phyloP scores from a whole-genome alignment of 2,329 filamentous ascomycete species.

The Pseudogymnoascus sp. region DNA sequence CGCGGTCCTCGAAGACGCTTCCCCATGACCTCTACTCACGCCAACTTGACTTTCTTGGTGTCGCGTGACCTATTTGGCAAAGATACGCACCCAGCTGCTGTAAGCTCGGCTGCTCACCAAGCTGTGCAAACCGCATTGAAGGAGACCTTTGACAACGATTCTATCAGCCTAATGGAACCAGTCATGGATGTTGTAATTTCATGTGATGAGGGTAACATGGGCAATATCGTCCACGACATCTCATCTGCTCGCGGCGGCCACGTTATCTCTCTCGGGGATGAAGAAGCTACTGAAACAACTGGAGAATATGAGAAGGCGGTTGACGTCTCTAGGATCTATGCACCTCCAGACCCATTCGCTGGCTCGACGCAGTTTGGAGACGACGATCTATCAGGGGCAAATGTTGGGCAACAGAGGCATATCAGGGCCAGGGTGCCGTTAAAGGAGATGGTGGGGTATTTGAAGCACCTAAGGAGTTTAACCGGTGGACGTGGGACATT shows the following conservation, averaged over 20 bases:
- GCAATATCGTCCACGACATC: constrained; percentile 74
- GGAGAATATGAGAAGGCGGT: constrained; percentile 35
- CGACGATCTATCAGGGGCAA: not conserved
- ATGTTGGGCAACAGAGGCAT: constrained; percentile 40
- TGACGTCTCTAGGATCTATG: constrained; percentile 69
- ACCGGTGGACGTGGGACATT: constrained; percentile 77
- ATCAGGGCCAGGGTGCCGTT: constrained; percentile 84
- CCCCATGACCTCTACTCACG: constrained; percentile 67
- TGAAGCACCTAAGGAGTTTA: constrained; percentile 79
- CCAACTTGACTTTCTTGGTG: constrained; percentile 62
- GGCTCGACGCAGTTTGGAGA: not conserved
- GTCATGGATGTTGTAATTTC: constrained; percentile 86
- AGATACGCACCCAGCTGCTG: constrained; percentile 58
- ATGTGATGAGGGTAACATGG: constrained; percentile 73
- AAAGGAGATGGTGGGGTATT: constrained; percentile 93
- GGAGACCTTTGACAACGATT: constrained; percentile 44
- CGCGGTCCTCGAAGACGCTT: constrained; percentile 74
- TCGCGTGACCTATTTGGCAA: constrained; percentile 53
- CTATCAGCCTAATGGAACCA: constrained; percentile 73
- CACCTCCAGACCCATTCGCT: constrained; percentile 76
- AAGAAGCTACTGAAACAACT: constrained; percentile 17
- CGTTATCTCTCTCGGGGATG: constrained; percentile 57
- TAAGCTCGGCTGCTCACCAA: constrained; percentile 57
- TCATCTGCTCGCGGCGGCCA: constrained; percentile 65
- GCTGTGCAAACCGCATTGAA: constrained; percentile 64